Evolutionary conservation across 2,329 filamentous ascomycete species (phyloP).

Genomic region (Huntiella savannae): DNA sequence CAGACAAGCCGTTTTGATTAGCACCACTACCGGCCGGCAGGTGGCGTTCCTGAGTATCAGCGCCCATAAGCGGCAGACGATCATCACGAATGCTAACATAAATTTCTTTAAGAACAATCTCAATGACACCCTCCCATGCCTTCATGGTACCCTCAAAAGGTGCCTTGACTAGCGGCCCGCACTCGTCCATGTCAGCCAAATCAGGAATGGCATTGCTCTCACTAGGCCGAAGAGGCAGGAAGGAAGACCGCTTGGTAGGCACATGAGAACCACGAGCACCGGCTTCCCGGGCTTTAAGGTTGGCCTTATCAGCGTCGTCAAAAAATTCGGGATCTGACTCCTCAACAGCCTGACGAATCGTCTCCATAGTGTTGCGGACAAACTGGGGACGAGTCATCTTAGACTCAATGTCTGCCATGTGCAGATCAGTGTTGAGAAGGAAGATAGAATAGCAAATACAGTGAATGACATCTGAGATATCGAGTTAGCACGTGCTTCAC

Average conservation of each 20-base stretch:
- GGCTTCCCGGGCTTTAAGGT: slow-evolving; percentile 13
- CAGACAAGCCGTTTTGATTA: slow-evolving; percentile 41
- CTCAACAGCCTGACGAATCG: slow-evolving; percentile 56
- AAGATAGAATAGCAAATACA: slow-evolving; percentile 94
- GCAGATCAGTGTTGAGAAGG: slow-evolving; percentile 86
- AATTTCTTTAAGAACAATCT: slow-evolving; percentile 78
- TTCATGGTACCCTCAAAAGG: slow-evolving; percentile 57
- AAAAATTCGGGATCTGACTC: slow-evolving; percentile 54
- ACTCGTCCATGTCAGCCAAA: slow-evolving; percentile 26
- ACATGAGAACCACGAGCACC: slow-evolving; percentile 12
- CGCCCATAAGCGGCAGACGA: slow-evolving; percentile 65
- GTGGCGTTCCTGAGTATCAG: slow-evolving; percentile 30
- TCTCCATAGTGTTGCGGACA: slow-evolving; percentile 88
- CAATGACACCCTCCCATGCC: slow-evolving; percentile 76
- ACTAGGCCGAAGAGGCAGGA: slow-evolving; percentile 29
- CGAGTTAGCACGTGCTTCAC: slow-evolving; percentile 16
- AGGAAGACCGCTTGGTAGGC: slow-evolving; percentile 27
- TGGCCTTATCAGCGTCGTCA: slow-evolving; percentile 19
- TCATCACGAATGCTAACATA: slow-evolving; percentile 79
- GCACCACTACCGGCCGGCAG: slow-evolving; percentile 11
- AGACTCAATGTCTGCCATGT: slow-evolving; percentile 82
- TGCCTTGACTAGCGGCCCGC: slow-evolving; percentile 58
- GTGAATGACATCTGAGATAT: slow-evolving; percentile 62
- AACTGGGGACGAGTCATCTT: slow-evolving; percentile 95
- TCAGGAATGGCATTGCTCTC: slow-evolving; percentile 15